Base-by-base conservation (phyloP, 148 eudicot genomes). In the Hydrangea macrophylla region DNA sequence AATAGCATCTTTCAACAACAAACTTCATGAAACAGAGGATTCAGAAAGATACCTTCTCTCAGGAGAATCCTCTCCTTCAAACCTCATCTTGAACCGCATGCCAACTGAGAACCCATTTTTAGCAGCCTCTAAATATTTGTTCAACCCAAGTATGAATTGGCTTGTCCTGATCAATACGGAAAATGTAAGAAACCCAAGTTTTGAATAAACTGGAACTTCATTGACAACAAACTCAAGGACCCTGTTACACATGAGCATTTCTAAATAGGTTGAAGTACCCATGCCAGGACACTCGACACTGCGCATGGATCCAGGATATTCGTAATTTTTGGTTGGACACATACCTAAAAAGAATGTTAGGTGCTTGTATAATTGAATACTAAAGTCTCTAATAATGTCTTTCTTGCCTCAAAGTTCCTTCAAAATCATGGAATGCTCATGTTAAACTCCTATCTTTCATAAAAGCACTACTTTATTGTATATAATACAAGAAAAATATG, bases 11-110 rank as follows among this genome's bases (percentile, higher is more conserved):
- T 64, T 44, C 25, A 60, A 45, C 15, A 65, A 58, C 23, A 62
- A 2, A 22, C n/a, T n/a, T n/a, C n/a, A 28, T 0, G 53, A 31
- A 22, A 42, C 17, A 27, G 57, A 31, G 56, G 25, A 23, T 36
- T 11, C 55, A 25, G 25, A 69, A 6, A 64, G 12, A 50, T 78
- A 88, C 98, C 88, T 88, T 83, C 88, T 86, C 74, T 93, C 98
- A 7, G 92, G 96, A 18, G 82, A 72, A 53, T 93, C 98, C 58
- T 92, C 98, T 24, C 88, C 98, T 78, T 92, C 96, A 60, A 92
- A 92, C 64, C 80, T 81, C 96, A 90, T 92, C 64, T 74, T 86
- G 71, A 92, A 90, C 11, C 96, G 91, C 92, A 75, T 81, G 37
- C 96, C 94, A 33, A 90, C 80, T 3, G 92, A 69, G 82, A 82